phyloP scores from a whole-genome alignment of 345 rosid species.

The Melaleuca alternifolia region DNA sequence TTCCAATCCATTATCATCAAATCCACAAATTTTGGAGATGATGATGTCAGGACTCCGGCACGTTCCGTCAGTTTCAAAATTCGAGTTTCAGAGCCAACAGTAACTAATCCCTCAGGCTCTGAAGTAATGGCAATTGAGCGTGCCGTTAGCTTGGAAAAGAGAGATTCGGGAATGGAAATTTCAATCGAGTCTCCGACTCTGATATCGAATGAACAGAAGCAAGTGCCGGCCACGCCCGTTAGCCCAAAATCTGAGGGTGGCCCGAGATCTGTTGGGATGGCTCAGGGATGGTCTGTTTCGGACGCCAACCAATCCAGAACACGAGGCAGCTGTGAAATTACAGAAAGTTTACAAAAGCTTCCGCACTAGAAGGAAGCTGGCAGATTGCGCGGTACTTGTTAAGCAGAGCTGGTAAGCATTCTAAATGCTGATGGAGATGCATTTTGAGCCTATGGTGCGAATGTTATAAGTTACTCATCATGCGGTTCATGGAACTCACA shows the following conservation, averaged over 20 bases:
- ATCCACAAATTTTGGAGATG: constrained; percentile 62
- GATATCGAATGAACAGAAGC: background rate
- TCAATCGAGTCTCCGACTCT: constrained; percentile 14
- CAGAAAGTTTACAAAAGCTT: constrained; percentile 97
- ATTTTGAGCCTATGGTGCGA: background rate
- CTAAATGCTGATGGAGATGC: background rate
- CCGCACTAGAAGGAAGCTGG: constrained; percentile 88
- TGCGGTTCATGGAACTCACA: constrained; percentile 4
- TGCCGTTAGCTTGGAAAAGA: constrained; percentile 52
- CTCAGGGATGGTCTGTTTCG: constrained; percentile 18
- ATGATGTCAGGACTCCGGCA: constrained; percentile 41
- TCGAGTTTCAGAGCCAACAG: constrained; percentile 36
- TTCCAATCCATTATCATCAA: constrained; percentile 52
- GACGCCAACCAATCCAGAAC: constrained; percentile 51
- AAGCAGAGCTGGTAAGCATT: constrained; percentile 76
- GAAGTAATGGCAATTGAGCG: constrained; percentile 57
- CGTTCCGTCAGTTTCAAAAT: constrained; percentile 51
- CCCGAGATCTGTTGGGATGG: constrained; percentile 5
- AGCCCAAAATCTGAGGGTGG: background rate
- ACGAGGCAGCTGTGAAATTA: constrained; percentile 73
- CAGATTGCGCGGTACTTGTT: constrained; percentile 86
- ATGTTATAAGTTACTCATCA: constrained; percentile 1
- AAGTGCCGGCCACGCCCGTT: background rate
- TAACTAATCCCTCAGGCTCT: constrained; percentile 43
- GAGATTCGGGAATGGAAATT: constrained; percentile 34